Evolutionary conservation across 164 flowering plant genomes (phyloP).

Genomic region (Piper betle): DNA sequence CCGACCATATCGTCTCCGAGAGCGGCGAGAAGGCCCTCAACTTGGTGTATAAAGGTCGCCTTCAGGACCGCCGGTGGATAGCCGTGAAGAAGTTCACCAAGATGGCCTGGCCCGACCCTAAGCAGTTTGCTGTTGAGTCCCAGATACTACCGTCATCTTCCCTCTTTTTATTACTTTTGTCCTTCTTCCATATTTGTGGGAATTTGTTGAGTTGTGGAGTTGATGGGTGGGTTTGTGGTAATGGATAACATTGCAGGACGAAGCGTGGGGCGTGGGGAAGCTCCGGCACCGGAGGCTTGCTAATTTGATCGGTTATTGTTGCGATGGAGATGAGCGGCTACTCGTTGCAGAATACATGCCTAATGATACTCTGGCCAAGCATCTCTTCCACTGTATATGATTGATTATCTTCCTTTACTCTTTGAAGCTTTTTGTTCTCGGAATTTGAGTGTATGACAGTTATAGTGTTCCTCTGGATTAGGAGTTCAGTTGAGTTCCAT

Average conservation of each 20-base stretch:
- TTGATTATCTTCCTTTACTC: neutral
- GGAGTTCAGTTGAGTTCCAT: neutral
- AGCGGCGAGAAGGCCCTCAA: constrained; percentile 85
- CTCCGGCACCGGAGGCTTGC: constrained; percentile 69
- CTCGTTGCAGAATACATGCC: constrained; percentile 97
- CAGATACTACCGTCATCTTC: neutral
- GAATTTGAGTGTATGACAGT: neutral
- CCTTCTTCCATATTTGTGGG: neutral
- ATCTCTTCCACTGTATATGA: constrained; percentile 87
- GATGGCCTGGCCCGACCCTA: constrained; percentile 86
- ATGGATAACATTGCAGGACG: constrained; percentile 42
- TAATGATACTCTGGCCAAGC: constrained; percentile 92
- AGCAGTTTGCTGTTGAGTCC: constrained; percentile 55
- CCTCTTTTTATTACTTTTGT: neutral
- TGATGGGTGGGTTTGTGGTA: neutral
- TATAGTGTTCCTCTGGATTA: neutral
- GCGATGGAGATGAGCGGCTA: constrained; percentile 90
- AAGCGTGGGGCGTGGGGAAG: constrained; percentile 87
- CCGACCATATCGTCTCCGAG: constrained; percentile 75
- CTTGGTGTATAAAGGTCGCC: constrained; percentile 71
- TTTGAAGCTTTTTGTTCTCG: neutral
- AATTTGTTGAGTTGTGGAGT: neutral
- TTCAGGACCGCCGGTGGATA: constrained; percentile 57
- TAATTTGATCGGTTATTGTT: constrained; percentile 94
- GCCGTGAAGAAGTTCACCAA: constrained; percentile 79